Evolutionary conservation across 139 green algal species (phyloP), one percentile per base, ranked within the genome.

Genomic region (Closterium sp.): DNA sequence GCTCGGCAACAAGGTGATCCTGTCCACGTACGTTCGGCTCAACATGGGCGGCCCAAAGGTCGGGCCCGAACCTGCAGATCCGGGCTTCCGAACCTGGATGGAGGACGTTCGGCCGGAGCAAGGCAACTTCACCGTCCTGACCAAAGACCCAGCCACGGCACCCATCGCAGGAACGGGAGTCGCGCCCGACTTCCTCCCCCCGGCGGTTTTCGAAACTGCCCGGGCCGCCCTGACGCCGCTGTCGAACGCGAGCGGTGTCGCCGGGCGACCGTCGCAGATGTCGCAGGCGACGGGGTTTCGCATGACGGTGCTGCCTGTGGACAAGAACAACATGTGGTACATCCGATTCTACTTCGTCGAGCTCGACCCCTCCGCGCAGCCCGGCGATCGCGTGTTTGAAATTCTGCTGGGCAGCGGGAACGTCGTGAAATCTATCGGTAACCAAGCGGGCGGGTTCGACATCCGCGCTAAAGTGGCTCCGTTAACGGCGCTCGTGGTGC

Each of bases 311-410:
- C 22, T 70, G 70, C 31, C 79, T 2, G 79, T 92, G 32, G 89
- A 70, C 24, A 38, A 42, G 27, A 30, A 28, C 32, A 88, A 93
- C 31, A 29, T 30, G 28, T 93, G 90, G 90, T 31, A 88, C 6
- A 21, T 93, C 30, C 30, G 84, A 27, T 38, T 93, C 27, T 93
- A 93, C 31, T 93, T 93, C 85, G 90, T 86, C 28, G 90, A 93
- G 85, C 31, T 90, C 28, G 87, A 93, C 4, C 22, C 84, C 24
- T 31, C 86, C 45, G 90, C 87, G 1, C 50, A 70, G 29, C 27
- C 70, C n/a, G 90, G 90, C 31, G 90, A 93, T 24, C 50, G 90
- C 29, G 90, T 93, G 24, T 93, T 93, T 13, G 90, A 93, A 9
- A 88, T 92, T 88, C 34, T 38, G 27, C n/a, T 92, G 50, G 73